Conservation (phyloP, 2,329 filamentous ascomycete genomes). For the Fusarium xylarioides region DNA sequence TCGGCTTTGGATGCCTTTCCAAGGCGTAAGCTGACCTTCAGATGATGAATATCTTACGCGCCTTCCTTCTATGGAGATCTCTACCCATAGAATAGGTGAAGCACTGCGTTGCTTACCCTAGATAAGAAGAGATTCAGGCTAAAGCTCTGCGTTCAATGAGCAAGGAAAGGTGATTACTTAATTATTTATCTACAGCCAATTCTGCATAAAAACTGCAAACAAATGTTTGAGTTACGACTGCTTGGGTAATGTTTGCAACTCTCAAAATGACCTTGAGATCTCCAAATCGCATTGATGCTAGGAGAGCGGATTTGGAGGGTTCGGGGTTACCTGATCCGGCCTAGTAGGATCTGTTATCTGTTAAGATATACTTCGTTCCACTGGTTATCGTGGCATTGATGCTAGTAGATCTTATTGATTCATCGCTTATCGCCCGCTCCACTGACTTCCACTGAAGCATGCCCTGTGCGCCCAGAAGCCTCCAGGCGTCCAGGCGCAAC, state of each 20-base stretch:
- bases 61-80: neutral
- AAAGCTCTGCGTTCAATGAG: neutral
- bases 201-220: accelerated
- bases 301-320: accelerated
- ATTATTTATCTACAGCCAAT: accelerated
- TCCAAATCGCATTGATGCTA: accelerated
- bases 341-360: neutral
- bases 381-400: accelerated
- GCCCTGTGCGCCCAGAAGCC: neutral
- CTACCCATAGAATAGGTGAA: neutral
- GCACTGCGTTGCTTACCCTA: neutral
- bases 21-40: neutral
- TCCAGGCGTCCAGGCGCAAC: neutral
- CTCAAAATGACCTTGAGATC: accelerated
- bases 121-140: neutral
- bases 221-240: neutral
- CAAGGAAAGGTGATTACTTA: accelerated
- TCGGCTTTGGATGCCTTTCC: conserved; percentile 1
- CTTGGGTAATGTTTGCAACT: accelerated
- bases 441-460: neutral
- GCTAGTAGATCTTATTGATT: neutral
- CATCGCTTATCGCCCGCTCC: neutral
- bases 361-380: neutral
- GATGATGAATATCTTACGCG: neutral
- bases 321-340: neutral